phyloP scores from a whole-genome alignment of 352 stramenopile genomes.

The Phytophthora tentaculata region DNA sequence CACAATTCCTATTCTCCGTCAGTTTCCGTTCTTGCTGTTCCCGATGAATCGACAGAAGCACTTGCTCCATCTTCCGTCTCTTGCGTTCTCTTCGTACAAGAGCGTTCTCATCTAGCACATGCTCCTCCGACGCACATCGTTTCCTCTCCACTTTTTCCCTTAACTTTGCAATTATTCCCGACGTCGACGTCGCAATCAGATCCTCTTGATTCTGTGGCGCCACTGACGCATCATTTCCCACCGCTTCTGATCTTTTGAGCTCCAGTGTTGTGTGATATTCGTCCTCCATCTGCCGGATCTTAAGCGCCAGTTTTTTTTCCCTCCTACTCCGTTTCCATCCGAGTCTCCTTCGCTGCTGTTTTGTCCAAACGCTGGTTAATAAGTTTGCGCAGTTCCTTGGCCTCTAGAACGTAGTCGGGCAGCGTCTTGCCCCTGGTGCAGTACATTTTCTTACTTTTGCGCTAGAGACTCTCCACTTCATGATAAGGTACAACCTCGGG shows the following conservation, averaged over 20 bases:
- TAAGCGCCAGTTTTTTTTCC: not conserved
- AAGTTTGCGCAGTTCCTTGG: not conserved
- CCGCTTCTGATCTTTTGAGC: not conserved
- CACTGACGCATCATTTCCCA: too few relatives aligned
- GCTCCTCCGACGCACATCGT: not conserved
- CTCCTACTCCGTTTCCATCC: not conserved
- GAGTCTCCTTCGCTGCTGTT: not conserved
- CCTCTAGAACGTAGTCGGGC: slow-evolving; percentile 2
- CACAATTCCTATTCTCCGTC: not conserved
- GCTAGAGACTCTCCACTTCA: slow-evolving; percentile 41
- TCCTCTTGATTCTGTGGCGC: too few relatives aligned
- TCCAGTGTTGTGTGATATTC: slow-evolving; percentile 2
- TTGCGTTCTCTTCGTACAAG: not conserved
- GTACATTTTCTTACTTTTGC: slow-evolving; percentile 82
- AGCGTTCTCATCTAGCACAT: not conserved
- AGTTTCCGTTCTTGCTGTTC: not conserved
- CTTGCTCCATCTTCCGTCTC: not conserved
- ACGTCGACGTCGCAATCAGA: not conserved
- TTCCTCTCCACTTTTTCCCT: slow-evolving; percentile 8
- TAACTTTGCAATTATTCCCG: not conserved
- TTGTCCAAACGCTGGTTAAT: not conserved
- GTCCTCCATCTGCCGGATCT: slow-evolving; percentile 5
- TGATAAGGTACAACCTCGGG: not conserved
- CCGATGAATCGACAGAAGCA: not conserved
- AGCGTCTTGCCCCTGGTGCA: slow-evolving; percentile 32